These are phyloP conservation scores for Pezicula carpinea DNA, from an alignment of 2,329 filamentous ascomycete species.

Conservation along the genomic window DNA sequence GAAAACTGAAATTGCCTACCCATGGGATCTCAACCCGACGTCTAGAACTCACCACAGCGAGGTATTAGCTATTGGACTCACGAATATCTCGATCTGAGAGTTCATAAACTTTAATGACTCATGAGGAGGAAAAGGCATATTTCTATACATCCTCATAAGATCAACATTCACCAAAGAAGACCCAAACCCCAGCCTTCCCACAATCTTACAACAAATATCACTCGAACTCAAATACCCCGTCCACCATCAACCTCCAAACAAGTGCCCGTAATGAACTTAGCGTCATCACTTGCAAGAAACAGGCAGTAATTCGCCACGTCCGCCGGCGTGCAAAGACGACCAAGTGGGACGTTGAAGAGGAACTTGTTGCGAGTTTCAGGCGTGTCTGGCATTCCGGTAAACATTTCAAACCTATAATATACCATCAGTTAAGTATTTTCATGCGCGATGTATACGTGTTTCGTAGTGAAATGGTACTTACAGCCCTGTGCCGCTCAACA, in stretches of 20 bases:
- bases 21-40: too few species aligned
- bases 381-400: slow-evolving; percentile 58
- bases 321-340: slow-evolving; percentile 49
- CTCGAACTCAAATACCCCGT: slow-evolving; percentile 27
- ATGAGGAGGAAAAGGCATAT: too few species aligned
- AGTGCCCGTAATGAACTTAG: slow-evolving; percentile 67
- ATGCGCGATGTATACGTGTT: neutral
- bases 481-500: slow-evolving; percentile 63
- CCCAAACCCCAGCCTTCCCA: too few species aligned
- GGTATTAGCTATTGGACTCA: too few species aligned
- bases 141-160: too few species aligned
- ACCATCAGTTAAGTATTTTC: neutral
- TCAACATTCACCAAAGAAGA: too few species aligned
- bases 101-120: too few species aligned
- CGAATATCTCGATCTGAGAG: too few species aligned
- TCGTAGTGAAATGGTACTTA: slow-evolving; percentile 25
- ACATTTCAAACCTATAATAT: slow-evolving; percentile 31
- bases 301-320: slow-evolving; percentile 69
- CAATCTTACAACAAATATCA: too few species aligned
- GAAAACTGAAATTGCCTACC: too few species aligned
- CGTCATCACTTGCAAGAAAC: slow-evolving; percentile 68
- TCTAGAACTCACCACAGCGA: too few species aligned
- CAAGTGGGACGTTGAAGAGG: slow-evolving; percentile 49
- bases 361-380: slow-evolving; percentile 54
- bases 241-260: slow-evolving; percentile 62